Conservation (phyloP, 2,329 filamentous ascomycete genomes). For the Penicillium digitatum region DNA sequence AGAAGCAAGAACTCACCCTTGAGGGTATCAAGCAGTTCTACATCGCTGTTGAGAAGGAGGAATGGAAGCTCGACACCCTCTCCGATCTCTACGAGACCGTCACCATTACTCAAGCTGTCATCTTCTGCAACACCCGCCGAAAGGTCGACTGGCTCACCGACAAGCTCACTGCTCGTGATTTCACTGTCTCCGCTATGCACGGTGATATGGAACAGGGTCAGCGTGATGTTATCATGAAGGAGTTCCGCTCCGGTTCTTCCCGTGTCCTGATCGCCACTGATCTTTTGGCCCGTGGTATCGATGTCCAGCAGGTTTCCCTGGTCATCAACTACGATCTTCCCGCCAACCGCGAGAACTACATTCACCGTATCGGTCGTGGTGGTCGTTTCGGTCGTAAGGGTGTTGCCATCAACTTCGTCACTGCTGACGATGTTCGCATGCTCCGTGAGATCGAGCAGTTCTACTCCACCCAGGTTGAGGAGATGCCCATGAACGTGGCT, state of each 20-base stretch:
- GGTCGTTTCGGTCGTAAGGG: slow-evolving; percentile 96
- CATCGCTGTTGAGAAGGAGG: slow-evolving; percentile 98
- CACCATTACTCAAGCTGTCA: slow-evolving; percentile 97
- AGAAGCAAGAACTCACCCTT: slow-evolving; percentile 71
- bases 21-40: slow-evolving; percentile 99
- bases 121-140: slow-evolving; percentile 97
- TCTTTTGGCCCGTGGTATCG: slow-evolving; percentile 96
- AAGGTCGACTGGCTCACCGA: slow-evolving; percentile 99
- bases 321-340: slow-evolving; percentile 99
- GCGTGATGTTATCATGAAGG: slow-evolving; percentile 98
- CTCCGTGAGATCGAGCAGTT: slow-evolving; percentile 95
- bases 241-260: slow-evolving; percentile 94
- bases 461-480: slow-evolving; percentile 94
- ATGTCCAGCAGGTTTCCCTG: slow-evolving; percentile 95
- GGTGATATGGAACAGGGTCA: slow-evolving; percentile 99
- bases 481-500: slow-evolving; percentile 96
- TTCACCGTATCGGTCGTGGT: slow-evolving; percentile 94
- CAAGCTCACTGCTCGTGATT: slow-evolving; percentile 98
- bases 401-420: slow-evolving; percentile 99
- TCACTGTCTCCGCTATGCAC: slow-evolving; percentile 98
- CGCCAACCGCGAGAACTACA: slow-evolving; percentile 99
- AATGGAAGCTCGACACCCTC: slow-evolving; percentile 99
- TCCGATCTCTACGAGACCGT: slow-evolving; percentile 98
- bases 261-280: slow-evolving; percentile 96
- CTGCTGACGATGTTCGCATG: slow-evolving; percentile 95